Evolutionary conservation across 495 filamentous ascomycete genomes (phyloP).

Genomic region (Aspergillus sclerotiicarbonarius): DNA sequence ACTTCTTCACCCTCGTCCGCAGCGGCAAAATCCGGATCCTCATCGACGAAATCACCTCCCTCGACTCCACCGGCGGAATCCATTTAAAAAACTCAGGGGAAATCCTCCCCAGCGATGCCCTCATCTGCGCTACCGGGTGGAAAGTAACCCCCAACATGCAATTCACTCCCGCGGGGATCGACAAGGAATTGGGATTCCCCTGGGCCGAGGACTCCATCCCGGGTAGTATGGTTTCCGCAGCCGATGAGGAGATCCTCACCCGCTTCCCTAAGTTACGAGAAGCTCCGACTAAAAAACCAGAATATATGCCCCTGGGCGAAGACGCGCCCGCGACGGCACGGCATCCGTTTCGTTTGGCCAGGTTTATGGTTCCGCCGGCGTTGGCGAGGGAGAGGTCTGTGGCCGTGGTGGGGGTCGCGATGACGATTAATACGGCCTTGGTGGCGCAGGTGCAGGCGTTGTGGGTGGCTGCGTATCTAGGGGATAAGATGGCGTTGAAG

Average conservation of each 20-base stretch:
- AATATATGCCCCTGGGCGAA: constrained; percentile 27
- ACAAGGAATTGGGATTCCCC: constrained; percentile 40
- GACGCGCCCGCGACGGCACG: constrained; percentile 31
- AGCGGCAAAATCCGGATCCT: constrained; percentile 60
- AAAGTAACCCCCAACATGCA: constrained; percentile 60
- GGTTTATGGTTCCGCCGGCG: constrained; percentile 68
- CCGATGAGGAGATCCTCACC: constrained; percentile 65
- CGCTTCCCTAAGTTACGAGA: constrained; percentile 61
- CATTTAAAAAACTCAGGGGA: too few relatives aligned
- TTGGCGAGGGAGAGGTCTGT: constrained; percentile 56
- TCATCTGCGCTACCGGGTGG: constrained; percentile 74
- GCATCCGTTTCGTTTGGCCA: constrained; percentile 55
- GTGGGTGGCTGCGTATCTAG: constrained; percentile 69
- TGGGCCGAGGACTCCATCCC: constrained; percentile 30
- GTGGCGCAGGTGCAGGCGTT: constrained; percentile 67
- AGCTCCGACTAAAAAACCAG: constrained; percentile 34
- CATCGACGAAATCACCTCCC: constrained; percentile 60
- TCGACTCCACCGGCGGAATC: too few relatives aligned
- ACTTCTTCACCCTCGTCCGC: constrained; percentile 62
- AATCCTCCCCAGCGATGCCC: too few relatives aligned
- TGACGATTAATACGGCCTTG: constrained; percentile 61
- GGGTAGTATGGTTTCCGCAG: constrained; percentile 32
- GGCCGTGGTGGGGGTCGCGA: constrained; percentile 64
- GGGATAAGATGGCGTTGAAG: constrained; percentile 38
- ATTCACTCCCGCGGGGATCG: constrained; percentile 54